phyloP scores from a whole-genome alignment of 2,329 filamentous ascomycete species.

The Pseudogymnoascus sp. region DNA sequence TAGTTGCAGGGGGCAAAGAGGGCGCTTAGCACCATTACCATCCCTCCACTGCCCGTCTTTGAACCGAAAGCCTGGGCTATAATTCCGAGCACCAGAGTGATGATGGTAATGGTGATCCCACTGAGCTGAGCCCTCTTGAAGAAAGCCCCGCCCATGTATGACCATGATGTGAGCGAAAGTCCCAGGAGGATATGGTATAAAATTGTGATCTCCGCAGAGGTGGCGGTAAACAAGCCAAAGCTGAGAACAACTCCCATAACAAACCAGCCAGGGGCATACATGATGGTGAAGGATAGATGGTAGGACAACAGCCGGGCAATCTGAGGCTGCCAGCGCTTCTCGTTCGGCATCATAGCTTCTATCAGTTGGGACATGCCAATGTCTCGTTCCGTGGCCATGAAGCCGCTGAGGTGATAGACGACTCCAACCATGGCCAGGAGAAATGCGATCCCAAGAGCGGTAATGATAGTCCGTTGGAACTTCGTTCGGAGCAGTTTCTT shows the following conservation, averaged over 20 bases:
- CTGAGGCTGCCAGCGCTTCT: conserved; percentile 68
- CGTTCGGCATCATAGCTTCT: conserved; percentile 84
- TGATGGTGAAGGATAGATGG: conserved; percentile 70
- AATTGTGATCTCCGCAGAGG: conserved; percentile 59
- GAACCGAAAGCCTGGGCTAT: conserved; percentile 63
- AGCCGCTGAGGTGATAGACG: conserved; percentile 79
- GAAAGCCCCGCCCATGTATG: conserved; percentile 73
- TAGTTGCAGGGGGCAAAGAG: conserved; percentile 86
- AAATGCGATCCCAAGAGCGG: conserved; percentile 72
- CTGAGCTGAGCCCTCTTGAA: conserved; percentile 85
- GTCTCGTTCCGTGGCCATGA: conserved; percentile 81
- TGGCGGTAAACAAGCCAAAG: conserved; percentile 58
- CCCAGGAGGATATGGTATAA: conserved; percentile 73
- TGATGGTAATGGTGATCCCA: conserved; percentile 70
- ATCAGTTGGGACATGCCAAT: conserved; percentile 81
- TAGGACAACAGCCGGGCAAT: conserved; percentile 71
- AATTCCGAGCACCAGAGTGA: conserved; percentile 70
- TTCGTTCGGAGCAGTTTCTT: conserved; percentile 56
- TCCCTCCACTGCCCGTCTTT: conserved; percentile 49
- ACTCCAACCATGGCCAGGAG: conserved; percentile 75
- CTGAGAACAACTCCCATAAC: conserved; percentile 62
- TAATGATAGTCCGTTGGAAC: conserved; percentile 69
- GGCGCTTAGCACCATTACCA: conserved; percentile 64
- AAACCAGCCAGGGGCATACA: conserved; percentile 81
- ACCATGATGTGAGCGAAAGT: conserved; percentile 70